Evolutionary conservation across 1,284 basidiomycete genomes (phyloP).

Genomic region (Malassezia yamatoensis): DNA sequence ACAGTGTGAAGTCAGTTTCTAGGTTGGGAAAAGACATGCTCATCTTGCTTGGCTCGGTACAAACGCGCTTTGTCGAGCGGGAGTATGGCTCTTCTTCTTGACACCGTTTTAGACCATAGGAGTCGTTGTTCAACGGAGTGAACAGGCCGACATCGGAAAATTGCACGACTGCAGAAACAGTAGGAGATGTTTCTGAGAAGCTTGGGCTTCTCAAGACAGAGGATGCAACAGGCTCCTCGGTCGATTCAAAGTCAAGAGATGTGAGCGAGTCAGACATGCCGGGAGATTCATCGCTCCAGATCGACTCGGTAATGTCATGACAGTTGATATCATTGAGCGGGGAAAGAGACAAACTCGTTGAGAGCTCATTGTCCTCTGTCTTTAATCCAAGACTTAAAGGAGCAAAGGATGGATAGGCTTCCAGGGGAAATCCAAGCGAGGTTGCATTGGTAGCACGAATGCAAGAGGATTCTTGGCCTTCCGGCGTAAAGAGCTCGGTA

Average conservation of each 20-base stretch:
- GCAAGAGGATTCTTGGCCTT: not conserved
- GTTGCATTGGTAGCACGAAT: not conserved
- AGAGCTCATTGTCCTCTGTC: slow-evolving; percentile 3
- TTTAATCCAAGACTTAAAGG: not conserved
- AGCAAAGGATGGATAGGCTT: not conserved
- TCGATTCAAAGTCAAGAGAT: slow-evolving; percentile 15
- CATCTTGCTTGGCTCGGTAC: not conserved
- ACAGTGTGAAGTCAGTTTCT: slow-evolving; percentile 13
- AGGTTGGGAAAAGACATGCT: not conserved
- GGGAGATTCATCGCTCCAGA: slow-evolving; percentile 14
- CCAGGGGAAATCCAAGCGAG: not conserved
- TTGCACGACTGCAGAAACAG: not conserved
- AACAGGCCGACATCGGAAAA: not conserved
- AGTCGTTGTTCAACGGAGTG: slow-evolving; percentile 2
- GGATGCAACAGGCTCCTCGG: not conserved
- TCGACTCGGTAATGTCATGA: slow-evolving; percentile 1
- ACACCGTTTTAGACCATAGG: not conserved
- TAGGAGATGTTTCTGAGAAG: slow-evolving; percentile 2
- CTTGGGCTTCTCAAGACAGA: slow-evolving; percentile 1
- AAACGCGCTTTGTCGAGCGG: not conserved
- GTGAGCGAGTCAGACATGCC: slow-evolving; percentile 11
- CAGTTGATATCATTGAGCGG: not conserved
- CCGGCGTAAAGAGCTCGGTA: not conserved
- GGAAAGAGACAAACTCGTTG: slow-evolving; percentile 1
- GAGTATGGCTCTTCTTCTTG: not conserved